Evolutionary conservation across 495 filamentous ascomycete species (phyloP).

Genomic region (Hypoxylon lienhwacheense): DNA sequence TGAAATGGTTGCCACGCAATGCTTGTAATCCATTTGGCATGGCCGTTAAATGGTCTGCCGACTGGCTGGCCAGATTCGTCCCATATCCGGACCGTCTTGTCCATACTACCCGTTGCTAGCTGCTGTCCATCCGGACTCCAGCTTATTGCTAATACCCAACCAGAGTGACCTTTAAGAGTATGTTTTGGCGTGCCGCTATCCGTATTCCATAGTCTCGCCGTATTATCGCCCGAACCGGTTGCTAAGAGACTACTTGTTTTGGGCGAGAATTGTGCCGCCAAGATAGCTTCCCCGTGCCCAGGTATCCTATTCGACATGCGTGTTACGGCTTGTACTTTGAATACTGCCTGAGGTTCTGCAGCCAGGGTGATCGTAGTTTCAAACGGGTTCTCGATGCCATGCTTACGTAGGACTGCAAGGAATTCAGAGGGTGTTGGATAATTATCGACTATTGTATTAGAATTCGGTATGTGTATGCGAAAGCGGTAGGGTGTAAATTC

Average conservation of each 20-base stretch:
- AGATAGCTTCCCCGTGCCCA: conserved; percentile 90
- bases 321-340: conserved; percentile 89
- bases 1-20: conserved; percentile 96
- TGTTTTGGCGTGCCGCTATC: conserved; percentile 88
- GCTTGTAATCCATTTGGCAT: conserved; percentile 86
- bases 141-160: conserved; percentile 85
- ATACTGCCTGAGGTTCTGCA: conserved; percentile 90
- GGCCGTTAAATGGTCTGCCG: conserved; percentile 80
- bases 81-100: conserved; percentile 89
- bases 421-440: conserved; percentile 60
- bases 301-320: conserved; percentile 85
- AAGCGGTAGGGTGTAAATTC: conserved; percentile 90
- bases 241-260: conserved; percentile 77
- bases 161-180: conserved; percentile 89
- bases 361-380: conserved; percentile 67
- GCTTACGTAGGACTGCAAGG: conserved; percentile 49
- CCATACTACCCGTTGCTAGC: conserved; percentile 92
- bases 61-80: conserved; percentile 78
- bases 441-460: conserved; percentile 67
- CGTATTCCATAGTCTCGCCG: conserved; percentile 93
- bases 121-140: conserved; percentile 82
- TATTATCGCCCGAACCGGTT: conserved; percentile 87
- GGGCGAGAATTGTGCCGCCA: conserved; percentile 87
- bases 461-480: conserved; percentile 64
- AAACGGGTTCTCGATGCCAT: conserved; percentile 53